Evolutionary conservation across 129 eudicot species (phyloP).

Genomic region (Heracleum sosnowskyi): DNA sequence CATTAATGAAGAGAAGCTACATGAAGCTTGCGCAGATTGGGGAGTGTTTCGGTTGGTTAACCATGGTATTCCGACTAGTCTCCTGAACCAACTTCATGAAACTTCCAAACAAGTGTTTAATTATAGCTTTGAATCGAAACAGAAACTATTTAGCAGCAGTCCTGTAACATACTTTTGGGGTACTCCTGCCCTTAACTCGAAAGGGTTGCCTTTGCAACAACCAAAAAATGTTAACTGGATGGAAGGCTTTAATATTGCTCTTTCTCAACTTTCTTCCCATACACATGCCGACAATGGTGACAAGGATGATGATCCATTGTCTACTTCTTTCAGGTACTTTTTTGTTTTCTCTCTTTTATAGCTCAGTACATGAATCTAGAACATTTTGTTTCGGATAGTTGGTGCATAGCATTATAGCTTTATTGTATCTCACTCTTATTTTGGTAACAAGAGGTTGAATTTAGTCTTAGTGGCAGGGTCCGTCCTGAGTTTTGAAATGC

Average conservation of each 20-base stretch:
- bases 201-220: conserved; percentile 31
- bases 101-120: conserved; percentile 28
- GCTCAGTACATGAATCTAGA: background rate
- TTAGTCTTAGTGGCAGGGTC: background rate
- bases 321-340: conserved; percentile 52
- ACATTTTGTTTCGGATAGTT: background rate
- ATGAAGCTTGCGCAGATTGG: conserved; percentile 57
- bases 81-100: conserved; percentile 35
- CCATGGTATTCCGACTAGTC: conserved; percentile 58
- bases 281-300: conserved; percentile 5
- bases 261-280: conserved; percentile 38
- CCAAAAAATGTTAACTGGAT: conserved; percentile 42
- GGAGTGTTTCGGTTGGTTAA: conserved; percentile 74
- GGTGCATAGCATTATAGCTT: background rate
- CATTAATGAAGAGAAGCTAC: conserved; percentile 19
- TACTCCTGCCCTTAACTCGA: conserved; percentile 52
- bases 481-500: too few species aligned
- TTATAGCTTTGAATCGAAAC: conserved; percentile 45
- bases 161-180: conserved; percentile 80
- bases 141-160: conserved; percentile 15
- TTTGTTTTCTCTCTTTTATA: background rate
- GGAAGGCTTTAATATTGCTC: conserved; percentile 62
- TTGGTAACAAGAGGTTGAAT: background rate
- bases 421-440: background rate
- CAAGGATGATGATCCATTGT: conserved; percentile 29